phyloP scores from a whole-genome alignment of 2,329 filamentous ascomycete genomes.

The Cytospora chrysosperma region DNA sequence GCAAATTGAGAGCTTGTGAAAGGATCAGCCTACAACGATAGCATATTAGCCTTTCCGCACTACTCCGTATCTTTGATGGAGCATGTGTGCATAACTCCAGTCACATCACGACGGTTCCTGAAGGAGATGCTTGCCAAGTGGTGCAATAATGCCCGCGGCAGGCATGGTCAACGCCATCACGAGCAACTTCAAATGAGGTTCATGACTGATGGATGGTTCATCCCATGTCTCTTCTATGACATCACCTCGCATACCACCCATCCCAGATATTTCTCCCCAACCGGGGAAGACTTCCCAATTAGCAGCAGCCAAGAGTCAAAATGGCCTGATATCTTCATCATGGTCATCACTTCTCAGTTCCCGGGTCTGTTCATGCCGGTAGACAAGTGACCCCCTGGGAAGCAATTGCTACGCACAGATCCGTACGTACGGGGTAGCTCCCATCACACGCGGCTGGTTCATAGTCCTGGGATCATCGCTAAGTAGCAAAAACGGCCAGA shows the following conservation, averaged over 20 bases:
- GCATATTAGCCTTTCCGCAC: too few relatives aligned
- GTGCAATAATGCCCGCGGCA: not conserved
- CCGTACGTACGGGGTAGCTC: too few relatives aligned
- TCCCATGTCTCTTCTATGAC: not conserved
- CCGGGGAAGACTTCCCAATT: not conserved
- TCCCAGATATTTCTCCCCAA: not conserved
- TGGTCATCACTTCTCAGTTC: not conserved
- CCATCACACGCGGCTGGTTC: not conserved
- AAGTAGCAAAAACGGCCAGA: not conserved
- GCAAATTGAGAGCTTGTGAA: constrained; percentile 8
- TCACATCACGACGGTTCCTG: not conserved
- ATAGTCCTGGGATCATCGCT: not conserved
- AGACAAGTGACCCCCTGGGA: not conserved
- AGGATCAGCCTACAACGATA: not conserved
- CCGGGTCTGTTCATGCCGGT: not conserved
- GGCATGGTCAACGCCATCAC: not conserved
- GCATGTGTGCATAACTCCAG: not conserved
- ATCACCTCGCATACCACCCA: not conserved
- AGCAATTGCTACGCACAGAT: not conserved
- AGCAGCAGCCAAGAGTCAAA: not conserved
- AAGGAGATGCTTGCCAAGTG: not conserved
- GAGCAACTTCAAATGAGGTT: not conserved
- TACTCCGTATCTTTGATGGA: too few relatives aligned
- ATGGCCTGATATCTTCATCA: not conserved
- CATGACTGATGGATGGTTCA: not conserved